These are phyloP conservation scores for Coemansia sp. DNA, from an alignment of 192 early-diverging fungal genomes.

Conservation along the genomic window DNA sequence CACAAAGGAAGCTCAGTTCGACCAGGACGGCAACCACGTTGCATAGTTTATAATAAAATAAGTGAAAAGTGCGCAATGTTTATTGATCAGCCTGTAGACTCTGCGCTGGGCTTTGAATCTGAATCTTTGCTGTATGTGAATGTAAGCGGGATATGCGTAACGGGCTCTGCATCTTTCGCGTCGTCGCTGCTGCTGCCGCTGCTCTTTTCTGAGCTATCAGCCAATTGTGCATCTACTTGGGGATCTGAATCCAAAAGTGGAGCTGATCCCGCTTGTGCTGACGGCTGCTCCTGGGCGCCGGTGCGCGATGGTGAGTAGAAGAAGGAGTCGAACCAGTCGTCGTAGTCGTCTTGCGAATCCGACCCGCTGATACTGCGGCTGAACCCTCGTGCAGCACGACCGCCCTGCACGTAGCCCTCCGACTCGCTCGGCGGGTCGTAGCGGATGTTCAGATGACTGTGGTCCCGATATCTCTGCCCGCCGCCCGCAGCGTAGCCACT, in stretches of 20 bases:
- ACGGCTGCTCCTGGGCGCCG: slow-evolving; percentile 1
- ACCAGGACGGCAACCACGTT: slow-evolving; percentile 14
- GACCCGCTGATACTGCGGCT: slow-evolving; percentile 2
- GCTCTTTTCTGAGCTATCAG: neutral
- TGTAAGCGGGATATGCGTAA: no score
- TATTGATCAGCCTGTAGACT: no score
- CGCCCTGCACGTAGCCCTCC: neutral
- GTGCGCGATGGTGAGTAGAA: slow-evolving; percentile 20
- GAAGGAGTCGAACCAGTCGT: slow-evolving; percentile 46
- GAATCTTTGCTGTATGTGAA: no score
- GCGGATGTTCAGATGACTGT: slow-evolving; percentile 38
- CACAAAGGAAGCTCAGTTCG: slow-evolving; percentile 12
- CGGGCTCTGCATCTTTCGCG: no score
- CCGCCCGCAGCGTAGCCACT: neutral
- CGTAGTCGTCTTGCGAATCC: slow-evolving; percentile 14
- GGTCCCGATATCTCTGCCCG: slow-evolving; percentile 26
- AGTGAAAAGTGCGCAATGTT: neutral
- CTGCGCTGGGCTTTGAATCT: no score
- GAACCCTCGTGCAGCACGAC: neutral
- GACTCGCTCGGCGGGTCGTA: slow-evolving; percentile 26
- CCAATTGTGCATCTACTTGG: slow-evolving; percentile 19
- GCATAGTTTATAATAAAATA: neutral
- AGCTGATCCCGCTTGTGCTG: slow-evolving; percentile 6
- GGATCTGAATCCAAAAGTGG: slow-evolving; percentile 36
- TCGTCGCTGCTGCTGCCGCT: no score